Base-by-base conservation (phyloP, 1,284 basidiomycete genomes). In the Testicularia cyperi region DNA sequence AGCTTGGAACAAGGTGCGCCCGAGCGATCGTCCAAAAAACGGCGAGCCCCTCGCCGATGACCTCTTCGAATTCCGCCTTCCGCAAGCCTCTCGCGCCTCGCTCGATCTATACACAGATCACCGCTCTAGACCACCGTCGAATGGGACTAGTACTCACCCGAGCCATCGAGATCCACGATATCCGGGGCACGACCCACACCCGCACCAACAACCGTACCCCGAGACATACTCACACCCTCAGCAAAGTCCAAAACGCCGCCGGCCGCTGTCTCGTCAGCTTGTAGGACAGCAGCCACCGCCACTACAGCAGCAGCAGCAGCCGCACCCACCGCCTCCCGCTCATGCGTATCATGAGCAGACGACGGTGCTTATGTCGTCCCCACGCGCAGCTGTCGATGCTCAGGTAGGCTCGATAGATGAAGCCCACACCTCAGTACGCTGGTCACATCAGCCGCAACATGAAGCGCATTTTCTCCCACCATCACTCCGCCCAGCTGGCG, bases 1-100 rank as follows among this genome's bases (percentile, higher is more conserved):
- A 42, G 51, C 47, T 27, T 74, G 65, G 53, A 74, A 74, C 34
- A 64, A 64, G 45, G 40, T 68, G 30, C 54, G 52, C 39, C 68
- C 68, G 2, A 52, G 27, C 19, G 68, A 68, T 24, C 30, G 62
- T 4, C 55, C 56, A 3, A 51, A 64, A 32, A 53, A 73, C 27
- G 71, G 64, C 2, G 53, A 56, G 25, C 54, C 62, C 14, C 34
- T 68, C 16, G 61, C 49, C 21, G 19, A 54, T 15, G 43, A 54
- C 33, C 33, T 61, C 9, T 40, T 48, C 26, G 57, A 61, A 18
- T 61, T 61, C 25, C 44, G 46, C n/a, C 26, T 61, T 25, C 57
- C 57, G 6, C 57, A 61, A 15, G 6, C 33, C 6, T 6, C 30
- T 13, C 25, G n/a, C n/a, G n/a, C n/a, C n/a, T n/a, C n/a, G n/a